These are phyloP conservation scores for Phlebiopsis gigantea DNA, from an alignment of 768 basidiomycete genomes.

Conservation along the genomic window DNA sequence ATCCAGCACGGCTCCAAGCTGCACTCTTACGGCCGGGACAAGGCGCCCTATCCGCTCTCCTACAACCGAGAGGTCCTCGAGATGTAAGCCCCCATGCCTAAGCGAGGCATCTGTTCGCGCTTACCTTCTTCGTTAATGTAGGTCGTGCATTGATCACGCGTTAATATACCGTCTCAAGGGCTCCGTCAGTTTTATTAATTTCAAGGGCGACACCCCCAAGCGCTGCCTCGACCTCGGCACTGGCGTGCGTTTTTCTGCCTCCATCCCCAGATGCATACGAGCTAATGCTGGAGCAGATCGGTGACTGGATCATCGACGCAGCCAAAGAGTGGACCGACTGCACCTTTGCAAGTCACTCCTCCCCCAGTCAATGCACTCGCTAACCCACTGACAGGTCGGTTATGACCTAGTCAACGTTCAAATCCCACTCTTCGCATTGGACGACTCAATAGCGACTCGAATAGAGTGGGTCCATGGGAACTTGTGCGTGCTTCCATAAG, in stretches of 20 bases:
- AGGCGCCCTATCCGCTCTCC: conserved; percentile 75
- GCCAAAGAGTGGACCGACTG: conserved; percentile 66
- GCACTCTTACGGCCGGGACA: conserved; percentile 65
- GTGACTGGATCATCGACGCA: conserved; percentile 68
- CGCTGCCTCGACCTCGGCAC: conserved; percentile 67
- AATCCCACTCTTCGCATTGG: conserved; percentile 48
- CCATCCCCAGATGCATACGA: neutral
- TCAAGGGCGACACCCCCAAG: conserved; percentile 43
- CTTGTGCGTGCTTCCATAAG: conserved; percentile 43
- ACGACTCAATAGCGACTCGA: conserved; percentile 46
- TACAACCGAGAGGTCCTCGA: conserved; percentile 67
- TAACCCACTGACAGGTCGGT: conserved; percentile 49
- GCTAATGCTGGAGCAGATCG: conserved; percentile 37
- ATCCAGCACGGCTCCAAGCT: conserved; percentile 58
- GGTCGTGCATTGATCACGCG: conserved; percentile 13
- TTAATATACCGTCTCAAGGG: conserved; percentile 37
- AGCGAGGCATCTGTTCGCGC: neutral
- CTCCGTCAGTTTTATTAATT: conserved; percentile 55
- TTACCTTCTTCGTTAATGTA: neutral
- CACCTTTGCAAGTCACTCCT: conserved; percentile 49
- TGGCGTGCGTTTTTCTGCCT: conserved; percentile 43
- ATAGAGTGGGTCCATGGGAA: conserved; percentile 75
- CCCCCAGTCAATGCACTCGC: neutral
- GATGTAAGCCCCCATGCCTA: conserved; percentile 40
- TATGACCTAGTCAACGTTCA: conserved; percentile 78